These are phyloP conservation scores for Kickxella alabastrina DNA, from an alignment of 192 early-diverging fungal genomes.

Conservation along the genomic window DNA sequence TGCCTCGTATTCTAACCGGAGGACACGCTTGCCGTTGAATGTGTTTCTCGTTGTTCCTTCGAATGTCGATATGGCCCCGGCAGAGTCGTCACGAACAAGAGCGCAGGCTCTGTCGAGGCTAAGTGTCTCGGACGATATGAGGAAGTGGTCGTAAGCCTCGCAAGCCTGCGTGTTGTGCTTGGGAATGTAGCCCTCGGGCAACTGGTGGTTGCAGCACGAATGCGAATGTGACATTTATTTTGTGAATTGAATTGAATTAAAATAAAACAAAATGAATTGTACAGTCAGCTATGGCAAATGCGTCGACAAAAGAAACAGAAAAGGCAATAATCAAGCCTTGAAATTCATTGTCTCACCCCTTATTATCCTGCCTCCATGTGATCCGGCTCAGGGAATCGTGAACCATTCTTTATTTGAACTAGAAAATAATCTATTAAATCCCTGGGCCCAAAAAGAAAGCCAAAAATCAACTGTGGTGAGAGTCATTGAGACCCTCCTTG, in stretches of 20 bases:
- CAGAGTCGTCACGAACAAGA: constrained; percentile 62
- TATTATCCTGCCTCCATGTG: no score
- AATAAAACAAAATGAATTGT: no score
- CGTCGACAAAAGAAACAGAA: background rate
- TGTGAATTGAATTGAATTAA: no score
- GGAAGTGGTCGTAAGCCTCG: constrained; percentile 38
- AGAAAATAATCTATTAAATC: no score
- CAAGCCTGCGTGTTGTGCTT: constrained; percentile 20
- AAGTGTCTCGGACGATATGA: constrained; percentile 57
- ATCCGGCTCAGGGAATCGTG: no score
- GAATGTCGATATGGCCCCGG: constrained; percentile 88
- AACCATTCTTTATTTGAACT: no score
- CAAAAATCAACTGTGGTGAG: background rate
- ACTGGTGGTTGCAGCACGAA: constrained; percentile 35
- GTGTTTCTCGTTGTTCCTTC: constrained; percentile 81
- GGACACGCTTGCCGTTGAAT: constrained; percentile 76
- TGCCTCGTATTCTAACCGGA: constrained; percentile 77
- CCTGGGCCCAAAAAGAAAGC: no score
- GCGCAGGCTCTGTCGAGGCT: constrained; percentile 58
- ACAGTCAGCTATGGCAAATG: no score
- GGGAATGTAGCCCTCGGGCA: constrained; percentile 30
- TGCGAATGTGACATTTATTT: constrained; percentile 17
- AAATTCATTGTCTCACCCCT: no score
- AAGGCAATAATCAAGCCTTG: background rate
- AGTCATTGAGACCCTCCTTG: constrained; percentile 72